Base-by-base conservation (phyloP, 345 rosid species). In the Xanthoceras sorbifolium region DNA sequence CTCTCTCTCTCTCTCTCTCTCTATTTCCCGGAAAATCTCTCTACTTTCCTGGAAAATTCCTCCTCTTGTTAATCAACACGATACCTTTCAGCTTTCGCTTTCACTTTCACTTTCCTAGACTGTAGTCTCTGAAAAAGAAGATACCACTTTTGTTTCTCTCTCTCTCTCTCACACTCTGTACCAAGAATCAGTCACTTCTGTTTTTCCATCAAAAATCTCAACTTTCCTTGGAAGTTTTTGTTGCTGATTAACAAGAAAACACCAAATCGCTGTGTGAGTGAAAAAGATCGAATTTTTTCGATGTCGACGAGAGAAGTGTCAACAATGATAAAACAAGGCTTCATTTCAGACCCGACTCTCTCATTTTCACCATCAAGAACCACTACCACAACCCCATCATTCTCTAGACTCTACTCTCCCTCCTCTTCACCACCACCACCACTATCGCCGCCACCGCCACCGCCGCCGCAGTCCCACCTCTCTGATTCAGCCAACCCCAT, bases 301-400 rank as follows among this genome's bases (percentile, higher is more conserved):
- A 90, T 92, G 97, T 82, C 97, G 82, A 87, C 94, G 36, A 92
- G 87, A 80, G 93, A 90, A 78, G 94, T 92, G 54, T 90, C 97
- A 23, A 68, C 91, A 26, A 90, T 90, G 97, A 89, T 90, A 81
- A 90, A 83, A 72, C 97, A 92, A 79, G 97, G 97, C 26, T 92
- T 92, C 77, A 81, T 90, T 28, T 84, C 94, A 23, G 97, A 89
- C 82, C 83, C 86, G 71, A 73, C 92, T 52, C 87, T 90, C 68
- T 85, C 89, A n/a, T 89, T 87, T 79, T 88, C 92, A 15, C 93
- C 92, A 9, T 90, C 93, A 75, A 86, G 92, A 85, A 77, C 75
- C 62, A 44, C 62, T 60, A 17, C 83, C 12, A 20, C 74, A 54
- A 11, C 73, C 4, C 73, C 9, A 0, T 32, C 66, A 71, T 28